Percentiles rank a stretch among this genome's conserved stretches.
Conservation (phyloP, 2,329 filamentous ascomycete genomes). For the Ophiostoma fasciatum region DNA sequence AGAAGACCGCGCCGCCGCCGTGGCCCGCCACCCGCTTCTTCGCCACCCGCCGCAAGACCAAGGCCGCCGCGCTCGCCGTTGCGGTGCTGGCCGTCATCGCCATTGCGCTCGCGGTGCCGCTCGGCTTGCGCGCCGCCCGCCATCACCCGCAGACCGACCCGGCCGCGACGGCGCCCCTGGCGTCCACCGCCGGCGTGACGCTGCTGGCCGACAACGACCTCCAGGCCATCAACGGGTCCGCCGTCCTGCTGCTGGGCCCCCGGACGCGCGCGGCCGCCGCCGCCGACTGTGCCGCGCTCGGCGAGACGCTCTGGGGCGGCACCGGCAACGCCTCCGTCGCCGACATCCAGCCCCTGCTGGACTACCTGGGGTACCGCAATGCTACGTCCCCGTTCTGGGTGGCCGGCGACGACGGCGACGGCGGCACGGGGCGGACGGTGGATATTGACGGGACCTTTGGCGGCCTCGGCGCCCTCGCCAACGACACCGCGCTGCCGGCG, state of each 20-base stretch:
- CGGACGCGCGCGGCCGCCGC: constrained; percentile 17
- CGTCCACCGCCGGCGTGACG: constrained; percentile 19
- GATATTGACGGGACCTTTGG: constrained; percentile 15
- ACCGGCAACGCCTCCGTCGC: constrained; percentile 11
- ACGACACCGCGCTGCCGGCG: constrained; percentile 16
- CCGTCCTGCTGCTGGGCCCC: constrained; percentile 21
- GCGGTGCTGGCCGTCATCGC: constrained; percentile 9
- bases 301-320: constrained; percentile 25
- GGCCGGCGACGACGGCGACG: constrained; percentile 12
- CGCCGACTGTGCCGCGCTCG: constrained; percentile 20
- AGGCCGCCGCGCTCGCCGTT: constrained; percentile 9
- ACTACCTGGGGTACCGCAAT: constrained; percentile 24
- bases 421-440: constrained; percentile 13
- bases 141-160: too few species aligned
- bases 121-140: too few species aligned
- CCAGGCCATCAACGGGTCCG: constrained; percentile 21
- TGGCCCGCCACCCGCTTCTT: too few species aligned
- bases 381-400: too few species aligned
- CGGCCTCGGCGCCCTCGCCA: constrained; percentile 2
- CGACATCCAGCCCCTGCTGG: constrained; percentile 19
- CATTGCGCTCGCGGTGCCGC: not conserved
- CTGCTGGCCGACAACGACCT: constrained; percentile 27
- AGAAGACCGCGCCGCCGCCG: too few species aligned
- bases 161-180: too few species aligned
- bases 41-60: constrained; percentile 1